phyloP scores from a whole-genome alignment of 352 stramenopile species.

The Pythium dissimile region DNA sequence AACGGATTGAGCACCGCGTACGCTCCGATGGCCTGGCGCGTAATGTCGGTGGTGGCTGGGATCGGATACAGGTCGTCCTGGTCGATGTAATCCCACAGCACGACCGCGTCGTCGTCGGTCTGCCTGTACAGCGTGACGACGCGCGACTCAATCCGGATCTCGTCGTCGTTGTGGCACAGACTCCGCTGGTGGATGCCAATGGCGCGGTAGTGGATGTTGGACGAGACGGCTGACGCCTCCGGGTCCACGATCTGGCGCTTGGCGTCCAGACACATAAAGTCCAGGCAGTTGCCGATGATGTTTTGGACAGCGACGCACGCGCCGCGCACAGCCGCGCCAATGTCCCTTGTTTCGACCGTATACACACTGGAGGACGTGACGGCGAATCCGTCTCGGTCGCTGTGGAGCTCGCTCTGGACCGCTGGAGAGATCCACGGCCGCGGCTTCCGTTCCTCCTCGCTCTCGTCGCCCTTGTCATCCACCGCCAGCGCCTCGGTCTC shows the following conservation, averaged over 20 bases:
- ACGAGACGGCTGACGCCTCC: slow-evolving; percentile 22
- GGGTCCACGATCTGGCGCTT: background rate
- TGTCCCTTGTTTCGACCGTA: too few species aligned
- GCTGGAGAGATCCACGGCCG: too few species aligned
- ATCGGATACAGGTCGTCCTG: slow-evolving; percentile 31
- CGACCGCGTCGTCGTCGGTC: slow-evolving; percentile 25
- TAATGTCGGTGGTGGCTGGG: slow-evolving; percentile 22
- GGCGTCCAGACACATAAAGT: background rate
- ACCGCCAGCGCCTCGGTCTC: slow-evolving; percentile 10
- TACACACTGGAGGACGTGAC: slow-evolving; percentile 32
- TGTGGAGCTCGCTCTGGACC: slow-evolving; percentile 2
- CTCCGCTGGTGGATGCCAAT: slow-evolving; percentile 4
- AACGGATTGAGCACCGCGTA: too few species aligned
- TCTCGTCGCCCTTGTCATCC: too few species aligned
- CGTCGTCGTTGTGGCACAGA: slow-evolving; percentile 16
- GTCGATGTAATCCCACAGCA: slow-evolving; percentile 41
- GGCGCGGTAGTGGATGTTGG: slow-evolving; percentile 28
- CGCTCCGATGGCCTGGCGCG: slow-evolving; percentile 31
- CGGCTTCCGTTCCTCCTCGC: too few species aligned
- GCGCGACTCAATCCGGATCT: slow-evolving; percentile 16
- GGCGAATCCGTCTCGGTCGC: slow-evolving; percentile 4
- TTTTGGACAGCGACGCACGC: too few species aligned
- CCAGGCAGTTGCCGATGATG: slow-evolving; percentile 10
- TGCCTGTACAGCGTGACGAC: slow-evolving; percentile 28
- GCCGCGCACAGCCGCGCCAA: too few species aligned